These are phyloP conservation scores for Taiozyma onychis DNA, from an alignment of 1,139 yeast genomes.

Conservation along the genomic window DNA sequence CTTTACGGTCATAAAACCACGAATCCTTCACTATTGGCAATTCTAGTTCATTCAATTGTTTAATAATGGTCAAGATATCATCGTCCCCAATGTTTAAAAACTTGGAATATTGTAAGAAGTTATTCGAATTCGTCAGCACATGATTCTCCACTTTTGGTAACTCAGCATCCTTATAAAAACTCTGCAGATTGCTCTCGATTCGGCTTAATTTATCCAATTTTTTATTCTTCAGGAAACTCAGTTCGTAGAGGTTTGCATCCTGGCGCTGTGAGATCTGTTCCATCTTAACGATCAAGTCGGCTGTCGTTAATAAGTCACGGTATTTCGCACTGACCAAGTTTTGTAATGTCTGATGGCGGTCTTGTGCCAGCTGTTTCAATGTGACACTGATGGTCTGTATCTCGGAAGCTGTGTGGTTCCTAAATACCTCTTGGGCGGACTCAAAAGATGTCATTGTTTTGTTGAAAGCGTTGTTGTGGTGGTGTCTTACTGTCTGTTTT, in stretches of 20 bases:
- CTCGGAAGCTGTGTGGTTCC: constrained; percentile 1
- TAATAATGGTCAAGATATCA: background rate
- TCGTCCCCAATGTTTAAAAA: background rate
- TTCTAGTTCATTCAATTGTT: background rate
- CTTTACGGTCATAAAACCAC: background rate
- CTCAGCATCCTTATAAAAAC: background rate
- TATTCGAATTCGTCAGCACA: background rate
- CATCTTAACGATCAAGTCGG: constrained; percentile 61
- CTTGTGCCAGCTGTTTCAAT: constrained; percentile 1
- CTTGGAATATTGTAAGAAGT: background rate
- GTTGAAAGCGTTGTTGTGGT: too few relatives aligned
- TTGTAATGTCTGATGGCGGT: constrained; percentile 41
- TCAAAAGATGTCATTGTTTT: background rate
- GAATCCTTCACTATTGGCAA: background rate
- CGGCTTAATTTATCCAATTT: constrained; percentile 5
- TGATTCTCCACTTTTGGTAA: background rate
- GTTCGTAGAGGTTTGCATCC: constrained; percentile 15
- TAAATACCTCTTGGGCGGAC: constrained; percentile 5
- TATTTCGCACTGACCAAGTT: constrained; percentile 59
- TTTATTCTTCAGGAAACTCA: constrained; percentile 13
- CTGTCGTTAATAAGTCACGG: constrained; percentile 60
- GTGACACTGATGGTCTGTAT: constrained; percentile 3
- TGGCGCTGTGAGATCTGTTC: constrained; percentile 31
- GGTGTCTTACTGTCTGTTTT: too few relatives aligned
- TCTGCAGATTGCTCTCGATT: constrained; percentile 9